These are phyloP conservation scores for Suillus sp. DNA, from an alignment of 768 basidiomycete genomes.

Conservation along the genomic window DNA sequence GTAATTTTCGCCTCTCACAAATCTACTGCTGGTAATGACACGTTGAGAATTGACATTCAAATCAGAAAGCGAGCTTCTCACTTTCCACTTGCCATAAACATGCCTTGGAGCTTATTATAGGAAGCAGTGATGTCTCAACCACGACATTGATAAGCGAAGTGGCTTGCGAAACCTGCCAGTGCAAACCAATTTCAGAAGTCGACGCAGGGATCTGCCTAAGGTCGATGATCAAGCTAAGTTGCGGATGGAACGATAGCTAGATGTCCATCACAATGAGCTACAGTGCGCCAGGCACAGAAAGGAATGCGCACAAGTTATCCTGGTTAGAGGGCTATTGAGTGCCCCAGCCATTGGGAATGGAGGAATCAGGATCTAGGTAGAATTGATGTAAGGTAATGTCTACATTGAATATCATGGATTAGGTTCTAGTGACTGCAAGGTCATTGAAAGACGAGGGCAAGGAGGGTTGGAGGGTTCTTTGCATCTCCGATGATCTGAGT, in stretches of 20 bases:
- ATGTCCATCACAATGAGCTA: not conserved
- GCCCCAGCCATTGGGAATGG: conserved; percentile 60
- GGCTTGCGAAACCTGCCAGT: conserved; percentile 83
- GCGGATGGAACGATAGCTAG: conserved; percentile 67
- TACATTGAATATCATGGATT: not conserved
- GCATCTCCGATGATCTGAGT: conserved; percentile 80
- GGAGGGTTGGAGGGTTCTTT: conserved; percentile 62
- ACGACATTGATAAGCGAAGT: conserved; percentile 75
- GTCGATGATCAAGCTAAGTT: conserved; percentile 80
- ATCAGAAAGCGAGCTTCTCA: conserved; percentile 21
- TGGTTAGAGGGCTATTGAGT: conserved; percentile 63
- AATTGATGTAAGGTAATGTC: not conserved
- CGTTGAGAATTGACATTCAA: not conserved
- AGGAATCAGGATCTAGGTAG: conserved; percentile 67
- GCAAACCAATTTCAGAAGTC: conserved; percentile 65
- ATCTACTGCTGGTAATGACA: conserved; percentile 41
- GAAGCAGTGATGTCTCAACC: conserved; percentile 66
- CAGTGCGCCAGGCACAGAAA: no score
- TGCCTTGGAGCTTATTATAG: conserved; percentile 71
- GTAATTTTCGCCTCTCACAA: conserved; percentile 66
- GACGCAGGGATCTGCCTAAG: conserved; percentile 55
- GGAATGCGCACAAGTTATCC: conserved; percentile 61
- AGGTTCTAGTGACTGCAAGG: conserved; percentile 73
- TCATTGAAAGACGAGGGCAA: conserved; percentile 64
- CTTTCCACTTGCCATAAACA: conserved; percentile 77